Evolutionary conservation across 371 early-diverging fungal genomes (phyloP), one percentile per base, ranked within the genome.

Genomic region (Rhizopus stolonifer): DNA sequence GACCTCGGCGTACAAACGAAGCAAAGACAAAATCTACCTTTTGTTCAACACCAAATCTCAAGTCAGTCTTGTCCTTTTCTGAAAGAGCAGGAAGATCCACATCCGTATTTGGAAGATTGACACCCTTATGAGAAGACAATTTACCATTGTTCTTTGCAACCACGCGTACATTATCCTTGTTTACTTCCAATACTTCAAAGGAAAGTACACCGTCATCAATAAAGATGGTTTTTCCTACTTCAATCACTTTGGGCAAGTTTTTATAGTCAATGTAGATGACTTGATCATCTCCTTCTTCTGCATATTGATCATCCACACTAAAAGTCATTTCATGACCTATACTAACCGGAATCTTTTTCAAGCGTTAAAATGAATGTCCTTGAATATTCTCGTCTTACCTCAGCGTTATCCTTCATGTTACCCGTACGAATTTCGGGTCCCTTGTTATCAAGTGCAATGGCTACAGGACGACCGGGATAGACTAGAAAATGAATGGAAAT

Each of bases 1-100:
- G 79, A 11, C 89, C 93, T 51, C 84, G 85, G 45, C 95, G 88
- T 64, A 99, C 92, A 65, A 99, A 99, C 8, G 97, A 96, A 7
- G 96, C 98, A 81, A 98, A 98, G 61, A 99, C 76, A 54, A 96
- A 87, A 68, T 99, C 99, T 10, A 99, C 90, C 26, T 89, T 89
- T 70, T 97, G 85, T 75, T 92, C 82, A 45, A 99, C 87, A 34
- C 95, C 99, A 78, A 98, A 98, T 31, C 58, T 61, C 52, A 99
- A 79, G 63, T 98, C 97, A 21, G 68, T 61, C 61, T 86, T 91
- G 73, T 99, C 99, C 77, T 97, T 97, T 53, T 92, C 93, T 8
- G 93, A 94, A 51, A 98, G 82, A 1, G 94, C 93, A 14, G 95
- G 98, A 44, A 95, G 80, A 65, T 93, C 91, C 31, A 99, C 88